phyloP scores from a whole-genome alignment of 805 yeast genomes.

The Martiniozyma abietophila region DNA sequence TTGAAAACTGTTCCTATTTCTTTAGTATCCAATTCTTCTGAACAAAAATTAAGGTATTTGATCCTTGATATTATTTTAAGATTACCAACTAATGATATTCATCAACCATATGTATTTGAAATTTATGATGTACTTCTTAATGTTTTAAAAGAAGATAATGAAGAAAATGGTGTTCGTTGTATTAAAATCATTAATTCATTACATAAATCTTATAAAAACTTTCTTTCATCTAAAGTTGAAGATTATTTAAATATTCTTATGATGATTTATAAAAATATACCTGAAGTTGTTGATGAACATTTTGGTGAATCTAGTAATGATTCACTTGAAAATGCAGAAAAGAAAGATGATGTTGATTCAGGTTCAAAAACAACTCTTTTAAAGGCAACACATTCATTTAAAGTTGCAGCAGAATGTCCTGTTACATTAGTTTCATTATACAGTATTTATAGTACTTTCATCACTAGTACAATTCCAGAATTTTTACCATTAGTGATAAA shows the following conservation, averaged over 20 bases:
- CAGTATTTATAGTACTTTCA: constrained; percentile 74
- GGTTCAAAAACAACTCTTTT: constrained; percentile 40
- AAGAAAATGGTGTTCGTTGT: constrained; percentile 88
- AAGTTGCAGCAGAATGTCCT: constrained; percentile 92
- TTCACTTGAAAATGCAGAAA: neutral
- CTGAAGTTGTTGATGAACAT: constrained; percentile 59
- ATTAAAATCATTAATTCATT: constrained; percentile 79
- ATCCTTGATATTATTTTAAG: constrained; percentile 74
- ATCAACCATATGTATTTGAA: constrained; percentile 57
- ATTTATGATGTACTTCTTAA: constrained; percentile 52
- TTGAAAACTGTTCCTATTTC: constrained; percentile 66
- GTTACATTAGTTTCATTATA: constrained; percentile 90
- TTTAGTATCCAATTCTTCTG: constrained; percentile 54
- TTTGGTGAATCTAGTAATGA: constrained; percentile 33
- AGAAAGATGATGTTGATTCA: constrained; percentile 27
- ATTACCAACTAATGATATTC: constrained; percentile 71
- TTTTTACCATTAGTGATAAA: constrained; percentile 78
- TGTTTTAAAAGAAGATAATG: constrained; percentile 70
- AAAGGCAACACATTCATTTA: constrained; percentile 73
- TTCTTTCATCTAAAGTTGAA: constrained; percentile 60
- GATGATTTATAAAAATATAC: constrained; percentile 71
- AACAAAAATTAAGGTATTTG: constrained; percentile 69
- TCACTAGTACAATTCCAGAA: constrained; percentile 57
- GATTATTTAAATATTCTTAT: constrained; percentile 71
- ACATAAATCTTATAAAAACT: constrained; percentile 73